Base-by-base conservation (phyloP, 257 asterid genomes). In the Rauvolfia tetraphylla region DNA sequence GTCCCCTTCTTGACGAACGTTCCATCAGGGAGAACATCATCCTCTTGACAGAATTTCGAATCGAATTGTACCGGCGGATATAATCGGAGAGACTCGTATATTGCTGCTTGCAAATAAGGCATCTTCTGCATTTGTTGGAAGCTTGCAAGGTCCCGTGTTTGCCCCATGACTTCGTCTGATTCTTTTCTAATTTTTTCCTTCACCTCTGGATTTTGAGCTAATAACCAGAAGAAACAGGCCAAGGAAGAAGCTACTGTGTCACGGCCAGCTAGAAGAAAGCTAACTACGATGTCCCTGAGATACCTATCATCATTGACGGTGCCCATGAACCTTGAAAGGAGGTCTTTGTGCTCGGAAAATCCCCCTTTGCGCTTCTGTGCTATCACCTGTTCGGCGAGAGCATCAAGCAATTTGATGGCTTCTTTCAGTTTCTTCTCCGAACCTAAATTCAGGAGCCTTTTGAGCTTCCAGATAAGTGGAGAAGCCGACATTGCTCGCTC, bases 1-100 rank as follows among this genome's bases (percentile, higher is more conserved):
- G 88, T 85, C 0, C 89, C 88, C 31, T 81, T 87, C 69, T 59
- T 74, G 3, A 81, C 88, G 56, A 81, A 71, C 14, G 91, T 88
- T 0, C 93, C 97, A 65, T 93, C 98, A 0, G 96, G 85, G 0
- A 93, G 85, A 22, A 84, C 69, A 29, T 93, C 96, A 36, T 91
- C 91, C 13, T 79, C 73, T 20, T 73, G 77, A 18, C 96, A 83
- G 44, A 88, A 91, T 73, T 93, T 93, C 0, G 98, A 93, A 75
- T 93, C 98, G 46, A 93, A 88, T 59, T 93, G 97, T 57, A 93
- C 96, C 0, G 98, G 98, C 1, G 98, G 98, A 68, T 81, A 91
- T 2, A 93, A 75, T 36, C 97, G 75, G 85, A 91, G 83, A 79
- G 91, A 83, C 86, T 93, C 97, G 78, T 88, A 88, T 29, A 89